Base-by-base conservation (phyloP, 176 grass and related monocot species). In the Areca catechu region DNA sequence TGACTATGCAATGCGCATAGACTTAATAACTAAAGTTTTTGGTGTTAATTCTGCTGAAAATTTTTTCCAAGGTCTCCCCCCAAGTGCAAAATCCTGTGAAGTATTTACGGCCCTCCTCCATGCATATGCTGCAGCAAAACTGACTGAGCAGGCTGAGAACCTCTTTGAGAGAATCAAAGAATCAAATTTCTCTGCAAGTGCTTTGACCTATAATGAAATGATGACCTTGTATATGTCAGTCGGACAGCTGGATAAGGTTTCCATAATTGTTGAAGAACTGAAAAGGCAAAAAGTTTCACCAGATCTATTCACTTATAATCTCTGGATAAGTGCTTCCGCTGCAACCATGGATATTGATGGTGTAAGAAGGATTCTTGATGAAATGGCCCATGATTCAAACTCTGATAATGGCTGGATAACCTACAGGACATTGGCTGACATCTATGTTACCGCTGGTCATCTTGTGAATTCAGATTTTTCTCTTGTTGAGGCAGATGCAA, bases 291-390 rank as follows among this genome's bases (percentile, higher is more conserved):
- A 71, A 27, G 63, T 95, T 4, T 67, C 69, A 3, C 72, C 80
- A 16, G 90, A 90, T 55, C 71, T 95, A 9, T 95, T 78, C 77
- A 90, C 86, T 1, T 95, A 95, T 79, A 95, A 95, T 60, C 84
- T 91, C 24, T 72, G 80, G 24, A 61, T 84, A 51, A 96, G 92
- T 4, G 80, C 86, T 27, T 68, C 67, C 28, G 74, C 79, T 12
- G 80, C 83, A 15, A 68, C 68, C 49, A 54, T 88, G 67, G 83
- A 97, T 62, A 73, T 91, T 0, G 63, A 77, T 52, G 80, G 16
- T 22, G 68, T 80, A 68, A 82, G 15, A 56, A 77, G 19, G 61
- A 81, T 97, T n/a, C 64, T 97, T 2, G 72, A 75, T 4, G 83
- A 97, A 68, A 91, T 91, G 82, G 78, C 68, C 0, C 55, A 57